These are phyloP conservation scores for Globisporangium spiculum DNA, from an alignment of 352 stramenopile genomes.

Conservation along the genomic window DNA sequence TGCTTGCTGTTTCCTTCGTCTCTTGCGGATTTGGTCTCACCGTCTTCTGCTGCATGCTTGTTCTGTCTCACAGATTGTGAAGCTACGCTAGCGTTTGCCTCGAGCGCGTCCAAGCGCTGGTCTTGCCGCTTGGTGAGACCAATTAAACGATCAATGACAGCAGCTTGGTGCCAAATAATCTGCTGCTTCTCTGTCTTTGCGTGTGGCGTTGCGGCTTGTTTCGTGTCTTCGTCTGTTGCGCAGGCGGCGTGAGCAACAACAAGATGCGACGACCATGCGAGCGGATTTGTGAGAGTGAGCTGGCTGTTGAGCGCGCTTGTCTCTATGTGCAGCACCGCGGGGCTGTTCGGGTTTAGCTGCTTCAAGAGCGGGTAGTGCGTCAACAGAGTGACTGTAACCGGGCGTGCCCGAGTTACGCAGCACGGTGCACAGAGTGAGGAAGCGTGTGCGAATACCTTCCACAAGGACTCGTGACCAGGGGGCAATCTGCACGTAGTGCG, in stretches of 20 bases:
- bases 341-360: not conserved
- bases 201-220: not conserved
- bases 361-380: not conserved
- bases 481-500: no score
- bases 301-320: not conserved
- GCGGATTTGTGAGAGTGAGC: not conserved
- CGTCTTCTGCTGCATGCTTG: not conserved
- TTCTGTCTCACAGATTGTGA: not conserved
- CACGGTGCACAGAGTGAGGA: no score
- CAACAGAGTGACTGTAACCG: not conserved
- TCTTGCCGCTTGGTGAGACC: not conserved
- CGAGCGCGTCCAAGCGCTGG: not conserved
- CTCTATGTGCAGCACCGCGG: not conserved
- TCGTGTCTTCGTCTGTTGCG: not conserved
- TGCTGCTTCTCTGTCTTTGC: not conserved
- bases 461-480: no score
- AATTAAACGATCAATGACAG: not conserved
- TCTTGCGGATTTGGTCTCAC: not conserved
- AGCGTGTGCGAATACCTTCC: no score
- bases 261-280: not conserved
- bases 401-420: no score
- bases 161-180: not conserved
- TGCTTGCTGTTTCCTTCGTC: not conserved
- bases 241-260: not conserved
- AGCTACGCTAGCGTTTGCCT: not conserved